phyloP scores from a whole-genome alignment of 2,329 filamentous ascomycete genomes.

The Trichophaea hybrida region DNA sequence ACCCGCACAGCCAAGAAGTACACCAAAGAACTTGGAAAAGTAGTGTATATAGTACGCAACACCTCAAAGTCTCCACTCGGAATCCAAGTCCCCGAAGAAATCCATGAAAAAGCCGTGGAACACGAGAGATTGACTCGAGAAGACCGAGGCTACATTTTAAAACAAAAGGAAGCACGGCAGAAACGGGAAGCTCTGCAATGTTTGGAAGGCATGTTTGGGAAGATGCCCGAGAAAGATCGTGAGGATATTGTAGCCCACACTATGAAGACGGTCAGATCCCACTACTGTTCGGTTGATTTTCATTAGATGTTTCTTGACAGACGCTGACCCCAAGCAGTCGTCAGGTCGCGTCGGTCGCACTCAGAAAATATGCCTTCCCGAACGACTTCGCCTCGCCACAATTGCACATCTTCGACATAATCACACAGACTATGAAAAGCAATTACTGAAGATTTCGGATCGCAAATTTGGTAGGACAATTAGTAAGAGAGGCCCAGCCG shows the following conservation, averaged over 20 bases:
- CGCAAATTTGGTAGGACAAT: too few species aligned
- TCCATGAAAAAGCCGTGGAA: conserved; percentile 28
- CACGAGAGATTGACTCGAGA: conserved; percentile 29
- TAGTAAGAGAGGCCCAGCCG: too few species aligned
- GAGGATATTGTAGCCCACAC: conserved; percentile 33
- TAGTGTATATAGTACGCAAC: conserved; percentile 31
- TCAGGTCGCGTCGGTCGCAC: conserved; percentile 38
- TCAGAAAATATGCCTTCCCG: conserved; percentile 30
- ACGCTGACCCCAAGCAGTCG: conserved; percentile 25
- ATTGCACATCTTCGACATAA: conserved; percentile 38
- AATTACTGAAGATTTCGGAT: conserved; percentile 26
- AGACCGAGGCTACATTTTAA: conserved; percentile 28
- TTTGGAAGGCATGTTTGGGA: conserved; percentile 33
- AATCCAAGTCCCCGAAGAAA: conserved; percentile 32
- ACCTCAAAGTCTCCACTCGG: conserved; percentile 28
- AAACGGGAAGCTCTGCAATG: conserved; percentile 30
- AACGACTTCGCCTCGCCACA: conserved; percentile 37
- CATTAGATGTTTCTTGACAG: neutral
- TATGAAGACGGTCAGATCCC: conserved; percentile 29
- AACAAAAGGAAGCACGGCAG: conserved; percentile 30
- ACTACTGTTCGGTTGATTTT: neutral
- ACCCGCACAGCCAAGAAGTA: conserved; percentile 33
- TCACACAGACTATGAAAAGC: conserved; percentile 37
- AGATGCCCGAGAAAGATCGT: conserved; percentile 31
- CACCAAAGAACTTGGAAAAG: conserved; percentile 29